Conservation (phyloP, 441 rosid genomes). For the Syzygium malaccense region DNA sequence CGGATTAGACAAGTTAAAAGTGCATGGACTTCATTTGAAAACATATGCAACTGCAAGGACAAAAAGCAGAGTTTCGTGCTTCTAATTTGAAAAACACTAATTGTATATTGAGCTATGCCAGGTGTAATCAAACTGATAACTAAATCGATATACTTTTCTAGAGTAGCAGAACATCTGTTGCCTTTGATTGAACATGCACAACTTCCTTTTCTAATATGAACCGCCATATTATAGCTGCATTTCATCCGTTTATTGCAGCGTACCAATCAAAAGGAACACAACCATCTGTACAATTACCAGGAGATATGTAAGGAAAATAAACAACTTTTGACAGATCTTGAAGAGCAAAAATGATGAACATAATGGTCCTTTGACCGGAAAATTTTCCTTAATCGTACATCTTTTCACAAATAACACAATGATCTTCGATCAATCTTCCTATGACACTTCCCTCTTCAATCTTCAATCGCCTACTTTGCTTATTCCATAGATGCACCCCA, state of each 20-base stretch:
- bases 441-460: slow-evolving; percentile 46
- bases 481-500: slow-evolving; percentile 61
- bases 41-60: neutral
- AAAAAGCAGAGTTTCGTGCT: neutral
- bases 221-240: neutral
- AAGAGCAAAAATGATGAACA: neutral
- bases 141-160: neutral
- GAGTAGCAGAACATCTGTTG: neutral
- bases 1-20: neutral
- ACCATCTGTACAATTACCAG: neutral
- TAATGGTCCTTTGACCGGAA: neutral
- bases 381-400: neutral
- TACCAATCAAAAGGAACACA: neutral
- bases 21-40: neutral
- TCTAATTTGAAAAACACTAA: neutral
- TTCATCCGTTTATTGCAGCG: neutral
- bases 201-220: neutral
- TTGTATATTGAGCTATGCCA: neutral
- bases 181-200: neutral
- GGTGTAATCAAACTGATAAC: neutral
- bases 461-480: slow-evolving; percentile 30
- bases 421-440: slow-evolving; percentile 29
- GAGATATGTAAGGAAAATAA: neutral
- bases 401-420: slow-evolving; percentile 32
- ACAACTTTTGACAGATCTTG: neutral